Evolutionary conservation across 768 basidiomycete species (phyloP), one percentile per base, ranked within the genome.

Genomic region (Bullera alba): DNA sequence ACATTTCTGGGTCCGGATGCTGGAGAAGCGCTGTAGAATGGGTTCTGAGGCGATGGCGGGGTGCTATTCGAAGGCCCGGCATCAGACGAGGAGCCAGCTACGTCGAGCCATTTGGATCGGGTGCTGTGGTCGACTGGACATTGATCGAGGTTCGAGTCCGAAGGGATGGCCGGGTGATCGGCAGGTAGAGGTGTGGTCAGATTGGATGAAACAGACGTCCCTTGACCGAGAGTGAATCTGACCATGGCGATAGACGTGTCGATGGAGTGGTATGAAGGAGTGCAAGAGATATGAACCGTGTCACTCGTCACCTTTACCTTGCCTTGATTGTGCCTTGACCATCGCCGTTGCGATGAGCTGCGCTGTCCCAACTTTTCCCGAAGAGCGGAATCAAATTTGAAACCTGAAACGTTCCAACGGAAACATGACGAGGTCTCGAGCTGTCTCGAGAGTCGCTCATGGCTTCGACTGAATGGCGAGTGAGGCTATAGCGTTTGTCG

Each of bases 71-170:
- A 53, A 5, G 57, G 39, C 16, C 56, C 16, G 32, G 53, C 12
- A 27, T 43, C 14, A 26, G 58, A 48, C 28, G 49, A 42, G 41
- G 53, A 55, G 38, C 48, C 46, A 38, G 39, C 56, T n/a, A 41
- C 26, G 10, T 48, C 51, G 16, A 76, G 63, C 79, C 79, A 81
- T 45, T 75, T 67, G 17, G 77, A 70, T 38, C 77, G 75, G 0
- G 79, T 67, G 14, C 65, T 69, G 66, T 84, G 81, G 73, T 84
- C 82, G 39, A 87, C 83, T 1, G 85, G 85, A 66, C 85, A 87
- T 51, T 73, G 61, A 46, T 71, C 70, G n/a, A n/a, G n/a, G n/a
- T n/a, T n/a, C 5, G 59, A 56, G 14, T 29, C 35, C 6, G 30
- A 30, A 21, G 26, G 51, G 30, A 42, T 19, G n/a, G 36, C 42